phyloP scores from a whole-genome alignment of 352 stramenopile genomes.

The Peronospora destructor region DNA sequence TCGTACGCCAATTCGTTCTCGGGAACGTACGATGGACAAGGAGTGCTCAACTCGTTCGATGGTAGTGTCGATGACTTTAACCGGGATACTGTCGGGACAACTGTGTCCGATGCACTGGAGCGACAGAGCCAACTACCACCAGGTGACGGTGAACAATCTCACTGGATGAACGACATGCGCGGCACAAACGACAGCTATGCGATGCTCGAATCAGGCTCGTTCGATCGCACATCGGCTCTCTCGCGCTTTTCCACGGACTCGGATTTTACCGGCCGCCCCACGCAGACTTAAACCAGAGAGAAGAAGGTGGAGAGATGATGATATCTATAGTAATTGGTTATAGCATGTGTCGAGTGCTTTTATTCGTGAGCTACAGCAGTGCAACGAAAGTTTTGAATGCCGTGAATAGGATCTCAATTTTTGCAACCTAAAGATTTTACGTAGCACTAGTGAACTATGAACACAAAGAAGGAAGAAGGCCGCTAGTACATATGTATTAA shows the following conservation, averaged over 20 bases:
- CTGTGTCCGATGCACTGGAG: constrained; percentile 25
- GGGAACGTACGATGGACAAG: constrained; percentile 45
- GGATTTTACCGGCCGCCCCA: constrained; percentile 33
- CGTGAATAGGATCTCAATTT: background rate
- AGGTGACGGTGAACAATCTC: constrained; percentile 28
- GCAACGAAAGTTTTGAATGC: constrained; percentile 26
- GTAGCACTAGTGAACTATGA: background rate
- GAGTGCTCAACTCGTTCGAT: constrained; percentile 50
- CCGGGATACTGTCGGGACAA: constrained; percentile 30
- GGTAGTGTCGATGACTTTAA: constrained; percentile 32
- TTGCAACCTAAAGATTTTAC: background rate
- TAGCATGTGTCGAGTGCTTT: constrained; percentile 11
- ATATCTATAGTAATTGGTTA: constrained; percentile 48
- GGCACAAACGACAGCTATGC: constrained; percentile 78
- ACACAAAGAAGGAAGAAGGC: background rate
- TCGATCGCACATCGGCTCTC: constrained; percentile 60
- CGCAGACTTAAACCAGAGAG: constrained; percentile 24
- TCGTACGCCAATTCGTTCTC: constrained; percentile 43
- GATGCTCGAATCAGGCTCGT: constrained; percentile 74
- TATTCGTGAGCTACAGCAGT: constrained; percentile 9
- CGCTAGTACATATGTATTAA: constrained; percentile 5
- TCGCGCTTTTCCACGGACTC: constrained; percentile 73
- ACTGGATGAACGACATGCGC: constrained; percentile 81
- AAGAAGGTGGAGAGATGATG: constrained; percentile 7
- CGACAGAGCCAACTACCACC: constrained; percentile 22